phyloP scores from a whole-genome alignment of 208 protist genomes.

The Trypanosoma theileri region DNA sequence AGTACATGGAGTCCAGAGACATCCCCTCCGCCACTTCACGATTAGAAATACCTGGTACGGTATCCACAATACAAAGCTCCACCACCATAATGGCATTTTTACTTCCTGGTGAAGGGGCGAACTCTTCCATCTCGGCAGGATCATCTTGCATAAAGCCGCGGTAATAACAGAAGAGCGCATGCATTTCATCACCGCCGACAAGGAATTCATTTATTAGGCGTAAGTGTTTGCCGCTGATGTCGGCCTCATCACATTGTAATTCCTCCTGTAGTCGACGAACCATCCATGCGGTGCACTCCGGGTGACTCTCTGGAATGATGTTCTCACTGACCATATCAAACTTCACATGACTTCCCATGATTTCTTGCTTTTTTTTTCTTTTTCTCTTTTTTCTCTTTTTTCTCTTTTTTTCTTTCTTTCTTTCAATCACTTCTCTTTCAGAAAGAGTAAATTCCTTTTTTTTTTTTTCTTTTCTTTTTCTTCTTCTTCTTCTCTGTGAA shows the following conservation, averaged over 20 bases:
- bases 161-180: constrained; percentile 79
- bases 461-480: too few relatives aligned
- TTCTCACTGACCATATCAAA: constrained; percentile 16
- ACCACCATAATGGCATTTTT: not conserved
- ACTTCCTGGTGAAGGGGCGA: not conserved
- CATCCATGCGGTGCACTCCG: constrained; percentile 82
- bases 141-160: constrained; percentile 1
- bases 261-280: constrained; percentile 58
- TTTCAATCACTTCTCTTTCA: too few relatives aligned
- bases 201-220: constrained; percentile 81
- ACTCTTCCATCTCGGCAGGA: not conserved
- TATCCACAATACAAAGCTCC: constrained; percentile 32
- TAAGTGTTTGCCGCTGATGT: constrained; percentile 52
- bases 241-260: constrained; percentile 43
- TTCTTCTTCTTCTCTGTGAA: too few relatives aligned
- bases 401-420: too few relatives aligned
- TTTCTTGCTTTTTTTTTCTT: not conserved
- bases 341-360: constrained; percentile 2
- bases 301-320: constrained; percentile 63
- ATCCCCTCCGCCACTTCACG: constrained; percentile 40
- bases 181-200: constrained; percentile 74
- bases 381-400: not conserved
- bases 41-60: constrained; percentile 32
- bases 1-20: constrained; percentile 66
- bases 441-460: too few relatives aligned